Base-by-base conservation (phyloP, 2,329 filamentous ascomycete genomes). In the Acrocalymma vagum region DNA sequence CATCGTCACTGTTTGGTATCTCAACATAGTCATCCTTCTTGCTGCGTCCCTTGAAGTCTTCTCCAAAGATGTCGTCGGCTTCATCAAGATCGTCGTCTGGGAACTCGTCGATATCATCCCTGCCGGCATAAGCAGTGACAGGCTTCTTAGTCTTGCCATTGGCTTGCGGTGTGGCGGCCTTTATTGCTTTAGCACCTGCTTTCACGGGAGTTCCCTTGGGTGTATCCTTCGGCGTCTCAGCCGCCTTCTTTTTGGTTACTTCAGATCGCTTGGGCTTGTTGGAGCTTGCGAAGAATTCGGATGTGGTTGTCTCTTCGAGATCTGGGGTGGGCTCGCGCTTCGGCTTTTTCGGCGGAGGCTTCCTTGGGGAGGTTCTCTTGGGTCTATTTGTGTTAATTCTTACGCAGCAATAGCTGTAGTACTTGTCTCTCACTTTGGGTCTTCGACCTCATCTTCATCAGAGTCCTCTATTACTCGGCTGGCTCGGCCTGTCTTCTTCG, bases 41-140 rank as follows among this genome's bases (percentile, higher is more conserved):
- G 41, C 80, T 83, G 29, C 81, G 75, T 31, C 80, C 80, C 62
- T 84, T 87, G 22, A 79, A 80, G 51, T 89, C 84, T 4, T 87
- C 85, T 10, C 86, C 87, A 68, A 92, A 92, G 14, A 96, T 91
- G 56, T 96, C 92, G 51, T 90, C 87, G n/a, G 82, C 87, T 3
- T 72, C 78, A 29, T 82, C 85, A 29, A 70, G 62, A 31, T 74
- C 72, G 33, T 73, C 62, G 28, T 74, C 66, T 5, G 63, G 57
- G 49, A 68, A 69, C 17, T 67, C 62, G 13, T 89, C 83, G 6
- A 81, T 78, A 22, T 85, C 85, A 37, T 88, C 86, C 14, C 89
- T 82, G 52, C 87, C 51, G 50, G 60, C 47, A 41, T 67, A 64
- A 62, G 66, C 54, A 29, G 69, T 72, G 42, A 72, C 68, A 8